Conservation (phyloP, 129 eudicot genomes). For the Silybum marianum region DNA sequence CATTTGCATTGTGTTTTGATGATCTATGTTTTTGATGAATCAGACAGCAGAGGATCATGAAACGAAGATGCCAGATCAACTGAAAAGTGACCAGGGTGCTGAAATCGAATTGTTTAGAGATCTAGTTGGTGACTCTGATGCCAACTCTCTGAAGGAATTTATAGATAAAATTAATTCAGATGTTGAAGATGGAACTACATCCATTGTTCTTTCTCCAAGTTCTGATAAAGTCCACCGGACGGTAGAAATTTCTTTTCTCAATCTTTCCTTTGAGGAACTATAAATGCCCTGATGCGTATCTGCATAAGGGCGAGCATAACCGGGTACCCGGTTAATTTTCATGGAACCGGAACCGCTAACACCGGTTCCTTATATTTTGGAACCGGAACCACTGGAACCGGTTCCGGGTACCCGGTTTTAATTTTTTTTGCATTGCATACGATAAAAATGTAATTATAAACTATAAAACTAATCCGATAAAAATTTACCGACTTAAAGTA, state of each 20-base stretch:
- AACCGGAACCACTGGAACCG: no score
- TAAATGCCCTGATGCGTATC: constrained; percentile 2
- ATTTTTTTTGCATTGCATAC: no score
- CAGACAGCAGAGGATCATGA: constrained; percentile 67
- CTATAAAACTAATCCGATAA: no score
- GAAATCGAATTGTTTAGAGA: constrained; percentile 80
- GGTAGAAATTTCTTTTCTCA: constrained; percentile 31
- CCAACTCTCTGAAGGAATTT: constrained; percentile 55
- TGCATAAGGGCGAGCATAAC: neutral
- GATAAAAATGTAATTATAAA: no score
- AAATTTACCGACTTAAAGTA: no score
- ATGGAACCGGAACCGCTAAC: no score
- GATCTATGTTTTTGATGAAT: constrained; percentile 8
- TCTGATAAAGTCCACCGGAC: constrained; percentile 89
- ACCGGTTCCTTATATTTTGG: no score
- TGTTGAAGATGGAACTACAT: constrained; percentile 38
- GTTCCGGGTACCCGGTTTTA: no score
- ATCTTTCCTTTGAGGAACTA: neutral
- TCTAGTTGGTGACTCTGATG: constrained; percentile 81
- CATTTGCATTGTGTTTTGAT: neutral
- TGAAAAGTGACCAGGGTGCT: constrained; percentile 46
- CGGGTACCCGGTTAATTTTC: no score
- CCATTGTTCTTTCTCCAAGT: constrained; percentile 82
- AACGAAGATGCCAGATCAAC: constrained; percentile 46
- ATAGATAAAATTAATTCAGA: constrained; percentile 49